phyloP scores from a whole-genome alignment of 441 rosid species.

The Erysimum cheiri region DNA sequence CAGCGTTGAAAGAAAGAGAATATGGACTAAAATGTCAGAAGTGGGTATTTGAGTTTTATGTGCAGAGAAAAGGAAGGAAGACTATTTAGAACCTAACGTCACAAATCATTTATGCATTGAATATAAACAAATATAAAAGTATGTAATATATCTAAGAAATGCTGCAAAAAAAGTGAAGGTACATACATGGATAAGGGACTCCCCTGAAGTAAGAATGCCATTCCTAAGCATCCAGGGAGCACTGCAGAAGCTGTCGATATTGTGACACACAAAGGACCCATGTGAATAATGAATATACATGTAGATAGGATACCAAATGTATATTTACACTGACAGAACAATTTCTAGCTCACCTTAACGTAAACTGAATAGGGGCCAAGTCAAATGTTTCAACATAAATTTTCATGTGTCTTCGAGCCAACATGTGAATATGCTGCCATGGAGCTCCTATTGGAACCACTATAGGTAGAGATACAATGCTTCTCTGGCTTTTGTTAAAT shows the following conservation, averaged over 20 bases:
- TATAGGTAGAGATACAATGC: conserved; percentile 59
- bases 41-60: background rate
- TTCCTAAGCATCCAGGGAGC: conserved; percentile 92
- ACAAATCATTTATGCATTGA: conserved; percentile 24
- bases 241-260: conserved; percentile 84
- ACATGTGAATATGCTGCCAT: conserved; percentile 85
- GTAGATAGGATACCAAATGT: conserved; percentile 37
- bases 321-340: conserved; percentile 11
- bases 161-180: conserved; percentile 32
- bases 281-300: conserved; percentile 37
- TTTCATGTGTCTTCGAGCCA: conserved; percentile 87
- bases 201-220: conserved; percentile 80
- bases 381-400: conserved; percentile 88
- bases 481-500: conserved; percentile 50
- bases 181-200: conserved; percentile 91
- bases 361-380: conserved; percentile 79
- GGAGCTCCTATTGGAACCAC: conserved; percentile 97
- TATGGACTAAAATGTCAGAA: background rate
- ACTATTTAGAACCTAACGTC: conserved; percentile 15
- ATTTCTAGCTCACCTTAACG: conserved; percentile 66
- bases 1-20: conserved; percentile 11
- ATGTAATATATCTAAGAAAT: conserved; percentile 3
- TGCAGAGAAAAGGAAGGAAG: conserved; percentile 15
- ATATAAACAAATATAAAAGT: background rate
- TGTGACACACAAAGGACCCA: conserved; percentile 30